These are phyloP conservation scores for Solanum habrochaites DNA, from an alignment of 257 asterid genomes.

Conservation along the genomic window DNA sequence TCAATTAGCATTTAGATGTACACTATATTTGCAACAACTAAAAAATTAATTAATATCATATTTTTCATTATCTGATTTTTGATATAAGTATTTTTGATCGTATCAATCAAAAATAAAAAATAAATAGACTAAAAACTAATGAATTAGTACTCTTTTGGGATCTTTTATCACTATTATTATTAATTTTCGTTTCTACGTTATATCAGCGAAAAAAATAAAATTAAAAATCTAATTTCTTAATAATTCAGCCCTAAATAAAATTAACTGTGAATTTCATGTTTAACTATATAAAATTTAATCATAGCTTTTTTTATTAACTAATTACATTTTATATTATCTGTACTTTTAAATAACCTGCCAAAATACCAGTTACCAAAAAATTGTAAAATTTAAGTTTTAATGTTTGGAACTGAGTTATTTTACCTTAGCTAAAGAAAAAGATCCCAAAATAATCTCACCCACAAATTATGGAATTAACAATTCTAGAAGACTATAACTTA, in stretches of 20 bases:
- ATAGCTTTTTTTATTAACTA: background rate
- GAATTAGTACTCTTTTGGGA: background rate
- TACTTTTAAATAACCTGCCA: background rate
- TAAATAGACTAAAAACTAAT: background rate
- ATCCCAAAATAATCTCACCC: background rate
- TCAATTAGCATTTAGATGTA: background rate
- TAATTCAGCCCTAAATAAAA: background rate
- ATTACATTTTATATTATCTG: background rate
- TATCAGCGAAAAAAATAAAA: background rate
- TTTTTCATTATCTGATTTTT: background rate
- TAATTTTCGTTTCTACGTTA: background rate
- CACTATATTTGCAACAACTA: background rate
- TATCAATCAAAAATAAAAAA: background rate
- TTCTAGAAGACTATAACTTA: background rate
- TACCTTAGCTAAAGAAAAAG: background rate
- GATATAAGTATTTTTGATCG: background rate
- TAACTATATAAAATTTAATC: background rate
- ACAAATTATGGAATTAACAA: background rate
- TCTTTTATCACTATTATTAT: background rate
- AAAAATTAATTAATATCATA: background rate
- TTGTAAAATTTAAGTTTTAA: background rate
- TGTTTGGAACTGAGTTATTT: background rate
- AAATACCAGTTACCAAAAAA: background rate
- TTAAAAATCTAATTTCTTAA: background rate
- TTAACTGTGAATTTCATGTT: fast-evolving